Conservation (phyloP, 2,329 filamentous ascomycete species). For the Ilyonectria robusta region DNA sequence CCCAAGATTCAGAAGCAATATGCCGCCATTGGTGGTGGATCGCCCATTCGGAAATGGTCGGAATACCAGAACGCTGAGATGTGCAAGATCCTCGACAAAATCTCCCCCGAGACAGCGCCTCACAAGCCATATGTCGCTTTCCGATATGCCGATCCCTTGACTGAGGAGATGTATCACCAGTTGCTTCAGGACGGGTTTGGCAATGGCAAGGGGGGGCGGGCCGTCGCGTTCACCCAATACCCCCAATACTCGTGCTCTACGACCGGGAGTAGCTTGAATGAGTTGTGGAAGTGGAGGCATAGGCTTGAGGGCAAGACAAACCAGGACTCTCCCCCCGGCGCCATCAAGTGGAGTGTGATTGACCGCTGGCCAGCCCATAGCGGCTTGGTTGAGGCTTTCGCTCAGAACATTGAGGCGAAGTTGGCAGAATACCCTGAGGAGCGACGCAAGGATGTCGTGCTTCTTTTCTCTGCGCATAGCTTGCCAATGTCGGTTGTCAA, state of each 20-base stretch:
- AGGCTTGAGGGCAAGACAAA: constrained; percentile 84
- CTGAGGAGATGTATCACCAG: constrained; percentile 91
- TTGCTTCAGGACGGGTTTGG: constrained; percentile 92
- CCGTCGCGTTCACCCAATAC: constrained; percentile 98
- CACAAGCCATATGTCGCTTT: constrained; percentile 99
- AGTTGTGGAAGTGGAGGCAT: constrained; percentile 97
- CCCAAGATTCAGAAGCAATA: constrained; percentile 99
- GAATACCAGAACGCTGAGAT: constrained; percentile 94
- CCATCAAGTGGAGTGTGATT: constrained; percentile 96
- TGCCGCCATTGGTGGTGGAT: constrained; percentile 94
- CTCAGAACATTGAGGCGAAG: constrained; percentile 90
- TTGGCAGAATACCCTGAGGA: constrained; percentile 88
- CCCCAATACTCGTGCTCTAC: constrained; percentile 99
- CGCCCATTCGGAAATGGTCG: constrained; percentile 97
- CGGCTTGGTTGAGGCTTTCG: constrained; percentile 92
- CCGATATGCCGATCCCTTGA: constrained; percentile 92
- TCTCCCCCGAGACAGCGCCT: constrained; percentile 92
- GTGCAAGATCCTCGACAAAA: constrained; percentile 95
- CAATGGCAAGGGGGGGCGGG: constrained; percentile 88
- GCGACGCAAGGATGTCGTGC: constrained; percentile 82
- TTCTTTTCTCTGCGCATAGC: constrained; percentile 96
- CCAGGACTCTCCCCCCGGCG: constrained; percentile 69
- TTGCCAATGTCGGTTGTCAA: constrained; percentile 98
- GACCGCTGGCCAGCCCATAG: constrained; percentile 96
- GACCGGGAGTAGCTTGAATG: constrained; percentile 95